phyloP scores from a whole-genome alignment of 805 yeast species.

The Ogataea zsoltii region DNA sequence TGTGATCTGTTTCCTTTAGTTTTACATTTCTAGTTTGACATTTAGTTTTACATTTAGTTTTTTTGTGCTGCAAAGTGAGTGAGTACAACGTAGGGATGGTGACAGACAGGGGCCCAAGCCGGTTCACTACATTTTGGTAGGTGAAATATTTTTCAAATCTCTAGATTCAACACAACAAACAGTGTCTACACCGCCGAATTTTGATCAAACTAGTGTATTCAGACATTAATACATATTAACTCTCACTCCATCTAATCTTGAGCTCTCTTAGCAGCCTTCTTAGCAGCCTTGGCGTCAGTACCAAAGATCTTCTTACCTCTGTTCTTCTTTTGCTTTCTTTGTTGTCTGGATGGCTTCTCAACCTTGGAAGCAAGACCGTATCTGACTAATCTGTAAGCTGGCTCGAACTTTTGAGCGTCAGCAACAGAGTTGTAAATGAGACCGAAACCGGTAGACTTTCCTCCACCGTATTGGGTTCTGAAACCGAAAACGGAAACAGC shows the following conservation, averaged over 20 bases:
- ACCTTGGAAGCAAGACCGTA: slow-evolving; percentile 95
- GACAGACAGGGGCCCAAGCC: too few relatives aligned
- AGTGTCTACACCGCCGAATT: background rate
- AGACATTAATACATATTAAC: slow-evolving; percentile 11
- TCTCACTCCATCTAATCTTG: slow-evolving; percentile 57
- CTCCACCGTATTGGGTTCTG: slow-evolving; percentile 99
- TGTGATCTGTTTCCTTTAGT: background rate
- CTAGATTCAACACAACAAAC: background rate
- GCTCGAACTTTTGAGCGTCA: slow-evolving; percentile 98
- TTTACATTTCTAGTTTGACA: background rate
- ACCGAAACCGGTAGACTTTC: slow-evolving; percentile 99
- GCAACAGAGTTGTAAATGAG: slow-evolving; percentile 97
- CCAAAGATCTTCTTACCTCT: slow-evolving; percentile 99
- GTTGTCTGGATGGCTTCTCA: slow-evolving; percentile 98
- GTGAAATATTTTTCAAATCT: too few relatives aligned
- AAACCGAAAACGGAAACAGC: slow-evolving; percentile 94
- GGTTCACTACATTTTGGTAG: too few relatives aligned
- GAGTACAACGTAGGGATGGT: too few relatives aligned
- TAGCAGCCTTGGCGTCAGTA: slow-evolving; percentile 94
- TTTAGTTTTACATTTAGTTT: too few relatives aligned
- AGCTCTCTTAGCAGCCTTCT: slow-evolving; percentile 87
- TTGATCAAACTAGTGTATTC: slow-evolving; percentile 8
- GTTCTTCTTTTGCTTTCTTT: slow-evolving; percentile 99
- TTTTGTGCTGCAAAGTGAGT: too few relatives aligned
- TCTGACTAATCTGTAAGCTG: slow-evolving; percentile 98